Evolutionary conservation across 345 rosid genomes (phyloP).

Genomic region (Salix exigua): DNA sequence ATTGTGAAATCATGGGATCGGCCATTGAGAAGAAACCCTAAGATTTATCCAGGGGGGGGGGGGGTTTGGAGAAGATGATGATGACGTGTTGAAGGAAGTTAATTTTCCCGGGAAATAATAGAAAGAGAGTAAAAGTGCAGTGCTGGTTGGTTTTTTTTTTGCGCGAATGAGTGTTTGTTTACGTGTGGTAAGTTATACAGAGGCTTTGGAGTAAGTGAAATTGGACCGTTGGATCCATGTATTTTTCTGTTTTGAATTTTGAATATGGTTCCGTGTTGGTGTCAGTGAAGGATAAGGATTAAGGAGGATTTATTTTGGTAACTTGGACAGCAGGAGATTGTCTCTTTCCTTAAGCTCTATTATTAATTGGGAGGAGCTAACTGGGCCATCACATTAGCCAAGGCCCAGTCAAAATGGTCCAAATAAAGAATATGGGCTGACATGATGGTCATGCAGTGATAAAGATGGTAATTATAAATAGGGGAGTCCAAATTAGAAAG

Average conservation of each 20-base stretch:
- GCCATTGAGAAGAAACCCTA: slow-evolving; percentile 13
- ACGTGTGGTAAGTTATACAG: not conserved
- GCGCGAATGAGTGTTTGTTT: not conserved
- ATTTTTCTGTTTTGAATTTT: not conserved
- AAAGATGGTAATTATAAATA: too few relatives aligned
- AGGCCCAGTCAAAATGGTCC: not conserved
- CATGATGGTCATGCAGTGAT: too few relatives aligned
- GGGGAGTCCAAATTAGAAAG: too few relatives aligned
- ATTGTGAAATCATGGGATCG: slow-evolving; percentile 13
- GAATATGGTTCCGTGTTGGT: not conserved
- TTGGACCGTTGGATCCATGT: not conserved
- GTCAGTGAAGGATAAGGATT: not conserved
- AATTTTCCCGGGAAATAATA: slow-evolving; percentile 17
- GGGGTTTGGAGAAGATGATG: slow-evolving; percentile 6
- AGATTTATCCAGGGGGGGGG: not conserved
- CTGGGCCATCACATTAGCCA: not conserved
- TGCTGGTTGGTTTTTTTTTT: not conserved
- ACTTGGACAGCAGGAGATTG: not conserved
- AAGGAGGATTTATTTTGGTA: not conserved
- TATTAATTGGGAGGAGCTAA: not conserved
- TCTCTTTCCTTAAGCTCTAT: not conserved
- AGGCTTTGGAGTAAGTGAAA: not conserved
- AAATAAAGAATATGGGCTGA: too few relatives aligned
- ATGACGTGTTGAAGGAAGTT: slow-evolving; percentile 5
- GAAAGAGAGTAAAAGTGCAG: not conserved